Conservation (phyloP, 352 stramenopile species). For the Phytophthora parvispora region DNA sequence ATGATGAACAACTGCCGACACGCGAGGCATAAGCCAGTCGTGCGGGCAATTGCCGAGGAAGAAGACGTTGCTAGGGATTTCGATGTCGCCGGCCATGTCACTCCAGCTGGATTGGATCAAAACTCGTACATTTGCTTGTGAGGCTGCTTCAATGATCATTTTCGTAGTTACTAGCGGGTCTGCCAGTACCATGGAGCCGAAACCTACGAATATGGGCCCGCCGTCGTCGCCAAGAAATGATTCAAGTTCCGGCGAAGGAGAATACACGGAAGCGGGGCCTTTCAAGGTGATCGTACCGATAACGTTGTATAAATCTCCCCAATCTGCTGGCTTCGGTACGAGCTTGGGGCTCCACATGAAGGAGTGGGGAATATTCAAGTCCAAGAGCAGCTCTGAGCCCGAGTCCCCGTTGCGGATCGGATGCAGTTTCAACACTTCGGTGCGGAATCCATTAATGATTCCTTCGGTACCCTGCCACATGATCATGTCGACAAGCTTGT, state of each 20-base stretch:
- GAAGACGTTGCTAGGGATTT: constrained; percentile 26
- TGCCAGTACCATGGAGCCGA: constrained; percentile 28
- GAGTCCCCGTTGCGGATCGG: constrained; percentile 49
- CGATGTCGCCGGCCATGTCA: constrained; percentile 29
- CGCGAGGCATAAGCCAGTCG: constrained; percentile 28
- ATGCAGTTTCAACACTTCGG: constrained; percentile 55
- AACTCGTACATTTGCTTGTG: constrained; percentile 11
- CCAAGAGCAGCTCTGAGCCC: constrained; percentile 46
- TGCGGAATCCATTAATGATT: constrained; percentile 71
- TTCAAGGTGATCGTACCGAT: constrained; percentile 61
- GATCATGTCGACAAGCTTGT: constrained; percentile 62
- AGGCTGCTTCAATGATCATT: constrained; percentile 27
- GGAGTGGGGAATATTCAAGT: constrained; percentile 65
- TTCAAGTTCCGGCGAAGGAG: constrained; percentile 26
- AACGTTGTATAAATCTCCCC: constrained; percentile 58
- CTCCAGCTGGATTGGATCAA: constrained; percentile 35
- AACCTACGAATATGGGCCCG: constrained; percentile 27
- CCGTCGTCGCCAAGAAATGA: constrained; percentile 12
- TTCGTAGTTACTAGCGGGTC: constrained; percentile 22
- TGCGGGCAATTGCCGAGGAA: constrained; percentile 31
- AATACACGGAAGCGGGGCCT: constrained; percentile 32
- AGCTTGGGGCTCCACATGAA: constrained; percentile 74
- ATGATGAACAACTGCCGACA: constrained; percentile 24
- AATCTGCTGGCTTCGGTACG: constrained; percentile 68
- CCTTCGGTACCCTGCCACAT: constrained; percentile 63